phyloP scores from a whole-genome alignment of 768 basidiomycete species.

The Boletellus ananiceps region DNA sequence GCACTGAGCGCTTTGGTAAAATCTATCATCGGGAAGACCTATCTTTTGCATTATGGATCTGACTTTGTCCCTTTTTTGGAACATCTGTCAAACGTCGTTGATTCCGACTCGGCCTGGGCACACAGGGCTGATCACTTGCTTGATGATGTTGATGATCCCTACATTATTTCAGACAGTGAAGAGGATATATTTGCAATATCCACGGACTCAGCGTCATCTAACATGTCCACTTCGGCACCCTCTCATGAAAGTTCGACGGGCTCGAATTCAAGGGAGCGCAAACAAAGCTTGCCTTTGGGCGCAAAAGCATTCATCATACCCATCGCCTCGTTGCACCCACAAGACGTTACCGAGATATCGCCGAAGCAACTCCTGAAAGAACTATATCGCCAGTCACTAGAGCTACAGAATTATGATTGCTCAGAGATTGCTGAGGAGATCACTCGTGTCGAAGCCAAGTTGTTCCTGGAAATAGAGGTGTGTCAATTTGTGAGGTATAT shows the following conservation, averaged over 20 bases:
- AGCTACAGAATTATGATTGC: conserved; percentile 52
- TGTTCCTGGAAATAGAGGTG: conserved; percentile 78
- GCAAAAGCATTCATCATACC: conserved; percentile 41
- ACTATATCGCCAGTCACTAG: conserved; percentile 53
- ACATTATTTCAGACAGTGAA: conserved; percentile 53
- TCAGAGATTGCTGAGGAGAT: conserved; percentile 81
- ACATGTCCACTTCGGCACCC: conserved; percentile 19
- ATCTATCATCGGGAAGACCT: conserved; percentile 73
- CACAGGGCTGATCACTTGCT: conserved; percentile 54
- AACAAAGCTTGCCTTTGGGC: conserved; percentile 59
- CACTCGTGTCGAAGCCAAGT: conserved; percentile 62
- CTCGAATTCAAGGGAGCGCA: conserved; percentile 51
- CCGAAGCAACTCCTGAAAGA: conserved; percentile 61
- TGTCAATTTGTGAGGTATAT: conserved; percentile 13
- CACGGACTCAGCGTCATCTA: conserved; percentile 30
- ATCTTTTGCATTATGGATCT: conserved; percentile 80
- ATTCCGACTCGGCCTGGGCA: conserved; percentile 74
- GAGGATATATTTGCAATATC: conserved; percentile 32
- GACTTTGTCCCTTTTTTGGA: conserved; percentile 81
- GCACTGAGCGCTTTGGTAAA: conserved; percentile 74
- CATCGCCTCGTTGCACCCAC: conserved; percentile 23
- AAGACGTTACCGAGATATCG: conserved; percentile 37
- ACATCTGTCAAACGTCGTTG: conserved; percentile 54
- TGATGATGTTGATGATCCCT: conserved; percentile 60
- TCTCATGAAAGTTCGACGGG: conserved; percentile 23